A percentile compares a stretch with the other conserved stretches of the same genome.
phyloP scores from a whole-genome alignment of 768 basidiomycete species.

The Cystofilobasidium macerans region DNA sequence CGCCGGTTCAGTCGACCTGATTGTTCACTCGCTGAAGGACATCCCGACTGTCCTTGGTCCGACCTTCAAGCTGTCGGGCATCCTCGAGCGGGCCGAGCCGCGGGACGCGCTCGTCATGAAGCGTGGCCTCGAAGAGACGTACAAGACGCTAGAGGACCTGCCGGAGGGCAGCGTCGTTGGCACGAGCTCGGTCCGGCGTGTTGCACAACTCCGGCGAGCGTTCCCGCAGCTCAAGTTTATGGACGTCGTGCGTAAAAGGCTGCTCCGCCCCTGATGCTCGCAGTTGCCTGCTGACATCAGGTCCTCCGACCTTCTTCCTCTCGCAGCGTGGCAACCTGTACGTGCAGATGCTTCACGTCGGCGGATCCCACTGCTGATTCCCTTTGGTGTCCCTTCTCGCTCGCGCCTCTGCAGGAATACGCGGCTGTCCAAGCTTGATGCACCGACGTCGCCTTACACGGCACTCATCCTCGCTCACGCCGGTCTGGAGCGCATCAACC shows the following conservation, averaged over 20 bases:
- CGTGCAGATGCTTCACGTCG: not conserved
- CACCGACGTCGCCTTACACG: constrained; percentile 61
- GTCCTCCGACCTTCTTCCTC: not conserved
- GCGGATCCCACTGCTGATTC: too few relatives aligned
- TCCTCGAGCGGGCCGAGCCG: constrained; percentile 76
- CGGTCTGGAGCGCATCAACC: constrained; percentile 68
- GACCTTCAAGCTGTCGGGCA: constrained; percentile 73
- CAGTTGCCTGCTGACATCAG: not conserved
- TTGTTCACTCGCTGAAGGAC: constrained; percentile 88
- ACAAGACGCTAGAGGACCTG: constrained; percentile 65
- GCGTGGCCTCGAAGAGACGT: constrained; percentile 47
- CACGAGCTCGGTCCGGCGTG: constrained; percentile 82
- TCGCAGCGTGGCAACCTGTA: constrained; percentile 73
- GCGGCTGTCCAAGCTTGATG: constrained; percentile 81
- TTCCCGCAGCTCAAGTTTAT: constrained; percentile 67
- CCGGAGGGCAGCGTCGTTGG: constrained; percentile 86
- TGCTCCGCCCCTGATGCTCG: not conserved
- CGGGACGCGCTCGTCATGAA: constrained; percentile 81
- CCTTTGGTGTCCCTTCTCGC: not conserved
- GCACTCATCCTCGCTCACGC: constrained; percentile 89
- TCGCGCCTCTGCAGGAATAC: constrained; percentile 54
- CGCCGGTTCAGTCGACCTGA: constrained; percentile 66
- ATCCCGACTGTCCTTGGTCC: constrained; percentile 76
- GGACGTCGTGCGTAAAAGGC: constrained; percentile 61
- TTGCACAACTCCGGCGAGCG: constrained; percentile 73